phyloP scores from a whole-genome alignment of 2,329 filamentous ascomycete species.

The Hansfordia pulvinata region DNA sequence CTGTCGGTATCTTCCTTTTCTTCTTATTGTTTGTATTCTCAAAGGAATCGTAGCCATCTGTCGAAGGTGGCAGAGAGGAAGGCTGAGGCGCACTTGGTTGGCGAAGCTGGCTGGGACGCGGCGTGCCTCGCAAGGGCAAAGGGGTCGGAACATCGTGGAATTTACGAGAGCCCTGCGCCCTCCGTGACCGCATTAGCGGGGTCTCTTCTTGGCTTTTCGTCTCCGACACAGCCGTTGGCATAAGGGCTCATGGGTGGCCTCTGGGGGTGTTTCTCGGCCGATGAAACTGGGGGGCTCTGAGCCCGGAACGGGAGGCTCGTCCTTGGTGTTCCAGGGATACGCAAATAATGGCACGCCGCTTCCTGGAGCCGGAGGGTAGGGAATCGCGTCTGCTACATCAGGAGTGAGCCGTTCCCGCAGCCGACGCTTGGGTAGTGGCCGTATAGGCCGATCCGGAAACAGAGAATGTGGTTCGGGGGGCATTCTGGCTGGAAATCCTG shows the following conservation, averaged over 20 bases:
- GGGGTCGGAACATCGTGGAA: too few species aligned
- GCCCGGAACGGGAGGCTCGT: slow-evolving; percentile 24
- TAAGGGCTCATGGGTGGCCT: slow-evolving; percentile 22
- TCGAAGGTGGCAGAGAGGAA: slow-evolving; percentile 54
- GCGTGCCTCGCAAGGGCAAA: slow-evolving; percentile 25
- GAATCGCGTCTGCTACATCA: slow-evolving; percentile 69
- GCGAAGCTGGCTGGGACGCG: slow-evolving; percentile 29
- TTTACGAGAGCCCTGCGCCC: too few species aligned
- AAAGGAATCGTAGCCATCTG: slow-evolving; percentile 90
- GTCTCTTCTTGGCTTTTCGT: slow-evolving; percentile 4
- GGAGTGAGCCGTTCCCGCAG: slow-evolving; percentile 79
- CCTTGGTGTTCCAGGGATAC: slow-evolving; percentile 47
- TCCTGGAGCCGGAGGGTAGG: slow-evolving; percentile 66
- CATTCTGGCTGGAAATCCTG: slow-evolving; percentile 39
- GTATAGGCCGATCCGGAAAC: slow-evolving; percentile 83
- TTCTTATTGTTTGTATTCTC: slow-evolving; percentile 99
- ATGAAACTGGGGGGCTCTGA: slow-evolving; percentile 11
- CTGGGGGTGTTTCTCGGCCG: slow-evolving; percentile 18
- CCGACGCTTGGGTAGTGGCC: slow-evolving; percentile 78
- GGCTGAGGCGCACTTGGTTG: slow-evolving; percentile 39
- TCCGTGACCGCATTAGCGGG: neutral
- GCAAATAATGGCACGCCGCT: slow-evolving; percentile 64
- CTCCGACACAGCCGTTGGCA: slow-evolving; percentile 16
- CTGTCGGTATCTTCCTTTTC: slow-evolving; percentile 93
- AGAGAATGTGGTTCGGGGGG: slow-evolving; percentile 63